Evolutionary conservation across 257 asterid species (phyloP), one percentile per base, ranked within the genome.

Genomic region (Lycium ferocissimum): DNA sequence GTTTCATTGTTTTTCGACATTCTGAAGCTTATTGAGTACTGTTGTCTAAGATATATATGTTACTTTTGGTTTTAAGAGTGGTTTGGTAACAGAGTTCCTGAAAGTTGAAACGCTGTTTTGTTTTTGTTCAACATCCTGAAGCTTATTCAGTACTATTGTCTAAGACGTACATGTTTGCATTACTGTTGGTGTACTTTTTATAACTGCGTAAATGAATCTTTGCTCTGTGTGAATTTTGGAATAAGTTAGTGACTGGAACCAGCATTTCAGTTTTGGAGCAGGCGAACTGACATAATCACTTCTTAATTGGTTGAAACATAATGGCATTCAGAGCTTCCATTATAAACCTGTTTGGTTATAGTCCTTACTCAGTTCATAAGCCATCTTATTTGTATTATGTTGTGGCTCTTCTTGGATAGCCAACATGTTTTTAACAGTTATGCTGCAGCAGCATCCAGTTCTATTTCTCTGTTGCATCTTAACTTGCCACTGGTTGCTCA

Each of bases 141-240:
- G 10, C 9, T 43, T 59, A 59, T 18, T n/a, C 17, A 72, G 58
- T 45, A 45, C 12, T 72, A 45, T 4, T 72, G 58, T 70, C 79
- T 8, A 70, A 70, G 53, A 70, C 40, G 26, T 22, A 75, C 49
- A n/a, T 20, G 81, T 49, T 22, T 22, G 81, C 62, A 14, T 14
- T 67, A 37, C 76, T 37, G 22, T 67, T 37, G 22, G 49, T 37
- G 51, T 40, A 37, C 6, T 67, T 67, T 59, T 49, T 53, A 75
- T 22, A 49, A 49, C 62, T 49, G 81, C 11, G 18, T 49, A 47
- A 75, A 49, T 22, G 62, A 4, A 75, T 49, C 22, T 49, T 53
- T 53, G 65, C 26, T 78, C 15, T 78, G 26, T 8, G 33, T 75
- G 81, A 75, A 15, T 78, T 78, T 76, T 76, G 81, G 81, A 76